Conservation (phyloP, 371 early-diverging fungal species). For the Mortierella sp. region DNA sequence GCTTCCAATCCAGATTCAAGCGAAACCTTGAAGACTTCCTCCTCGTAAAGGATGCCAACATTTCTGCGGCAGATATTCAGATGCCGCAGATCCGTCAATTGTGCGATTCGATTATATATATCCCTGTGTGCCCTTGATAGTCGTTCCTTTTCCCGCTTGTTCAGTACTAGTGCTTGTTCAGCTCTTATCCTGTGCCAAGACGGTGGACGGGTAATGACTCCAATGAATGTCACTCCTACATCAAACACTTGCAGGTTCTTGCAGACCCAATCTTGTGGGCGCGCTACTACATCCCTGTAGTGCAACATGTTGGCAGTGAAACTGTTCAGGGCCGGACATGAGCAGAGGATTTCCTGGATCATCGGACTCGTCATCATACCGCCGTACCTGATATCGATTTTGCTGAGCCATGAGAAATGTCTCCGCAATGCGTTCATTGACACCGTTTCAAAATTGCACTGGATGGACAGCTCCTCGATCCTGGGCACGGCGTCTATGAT, state of each 20-base stretch:
- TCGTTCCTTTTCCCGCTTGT: too few species aligned
- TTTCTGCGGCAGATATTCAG: too few species aligned
- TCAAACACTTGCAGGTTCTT: neutral
- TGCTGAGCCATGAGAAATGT: slow-evolving; percentile 29
- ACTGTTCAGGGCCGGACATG: slow-evolving; percentile 27
- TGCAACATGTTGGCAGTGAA: slow-evolving; percentile 5
- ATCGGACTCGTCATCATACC: slow-evolving; percentile 13
- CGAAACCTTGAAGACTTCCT: too few species aligned
- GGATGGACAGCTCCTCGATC: slow-evolving; percentile 24
- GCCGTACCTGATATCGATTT: slow-evolving; percentile 18
- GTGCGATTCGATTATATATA: too few species aligned
- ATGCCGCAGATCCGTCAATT: too few species aligned
- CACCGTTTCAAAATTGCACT: slow-evolving; percentile 6
- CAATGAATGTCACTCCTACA: too few species aligned
- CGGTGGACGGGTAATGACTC: too few species aligned
- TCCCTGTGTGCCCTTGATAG: too few species aligned
- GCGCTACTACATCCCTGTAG: neutral
- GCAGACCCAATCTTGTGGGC: slow-evolving; percentile 21
- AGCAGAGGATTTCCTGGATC: slow-evolving; percentile 31
- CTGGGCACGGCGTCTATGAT: slow-evolving; percentile 20
- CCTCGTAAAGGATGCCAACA: too few species aligned
- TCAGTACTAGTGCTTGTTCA: too few species aligned
- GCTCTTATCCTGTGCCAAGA: too few species aligned
- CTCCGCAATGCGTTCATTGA: slow-evolving; percentile 12
- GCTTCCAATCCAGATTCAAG: too few species aligned